phyloP scores from a whole-genome alignment of 306 rosid species.

The Erythrophleum fordii region DNA sequence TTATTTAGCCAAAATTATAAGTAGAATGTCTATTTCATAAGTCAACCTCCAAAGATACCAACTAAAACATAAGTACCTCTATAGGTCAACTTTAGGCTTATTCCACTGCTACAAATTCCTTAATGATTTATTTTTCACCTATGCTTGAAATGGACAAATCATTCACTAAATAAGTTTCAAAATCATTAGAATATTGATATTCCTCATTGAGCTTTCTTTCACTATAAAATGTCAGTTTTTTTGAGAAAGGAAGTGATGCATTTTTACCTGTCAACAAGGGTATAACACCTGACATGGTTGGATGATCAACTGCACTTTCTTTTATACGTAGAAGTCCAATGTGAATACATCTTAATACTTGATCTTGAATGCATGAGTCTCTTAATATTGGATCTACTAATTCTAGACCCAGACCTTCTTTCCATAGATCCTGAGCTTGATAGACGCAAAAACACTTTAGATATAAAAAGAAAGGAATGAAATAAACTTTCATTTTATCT shows the following conservation, averaged over 20 bases:
- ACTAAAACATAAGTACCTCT: not conserved
- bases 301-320: conserved; percentile 22
- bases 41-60: not conserved
- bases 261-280: conserved; percentile 33
- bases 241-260: conserved; percentile 32
- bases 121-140: not conserved
- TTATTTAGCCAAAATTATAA: not conserved
- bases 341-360: conserved; percentile 36
- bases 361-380: conserved; percentile 2
- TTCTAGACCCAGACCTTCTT: conserved; percentile 28
- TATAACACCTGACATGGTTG: conserved; percentile 37
- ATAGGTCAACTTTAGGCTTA: not conserved
- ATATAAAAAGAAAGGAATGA: not conserved
- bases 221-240: conserved; percentile 35
- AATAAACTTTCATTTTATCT: not conserved
- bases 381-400: conserved; percentile 25
- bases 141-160: conserved; percentile 23
- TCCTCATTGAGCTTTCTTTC: conserved; percentile 2
- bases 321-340: conserved; percentile 33
- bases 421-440: conserved; percentile 29
- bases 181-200: not conserved
- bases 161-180: conserved; percentile 19
- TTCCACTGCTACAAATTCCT: not conserved
- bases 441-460: not conserved
- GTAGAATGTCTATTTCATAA: not conserved